Evolutionary conservation across 176 grass and related monocot genomes (phyloP).

Genomic region (Paspalum vaginatum): DNA sequence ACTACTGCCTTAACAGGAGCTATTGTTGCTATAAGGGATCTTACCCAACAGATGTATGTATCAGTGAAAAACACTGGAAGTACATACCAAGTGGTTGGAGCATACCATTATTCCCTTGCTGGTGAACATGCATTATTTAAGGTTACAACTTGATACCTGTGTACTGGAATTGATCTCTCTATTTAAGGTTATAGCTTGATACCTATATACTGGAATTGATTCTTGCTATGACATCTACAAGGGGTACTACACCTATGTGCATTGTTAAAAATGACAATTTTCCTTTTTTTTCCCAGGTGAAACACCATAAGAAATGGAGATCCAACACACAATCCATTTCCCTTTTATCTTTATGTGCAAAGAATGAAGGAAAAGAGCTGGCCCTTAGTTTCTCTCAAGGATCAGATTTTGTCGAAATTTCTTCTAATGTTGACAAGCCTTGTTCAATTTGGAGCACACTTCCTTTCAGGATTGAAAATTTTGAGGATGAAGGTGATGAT

Average conservation of each 20-base stretch:
- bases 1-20: slow-evolving; percentile 61
- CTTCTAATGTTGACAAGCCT: slow-evolving; percentile 53
- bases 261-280: neutral
- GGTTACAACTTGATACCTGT: slow-evolving; percentile 53
- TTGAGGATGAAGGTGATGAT: slow-evolving; percentile 60
- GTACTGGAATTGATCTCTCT: slow-evolving; percentile 18
- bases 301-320: slow-evolving; percentile 68
- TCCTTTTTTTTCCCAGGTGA: slow-evolving; percentile 57
- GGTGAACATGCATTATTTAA: slow-evolving; percentile 74
- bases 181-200: slow-evolving; percentile 41
- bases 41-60: slow-evolving; percentile 81
- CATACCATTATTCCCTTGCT: slow-evolving; percentile 74
- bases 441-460: slow-evolving; percentile 61
- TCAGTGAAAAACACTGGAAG: slow-evolving; percentile 61
- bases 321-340: slow-evolving; percentile 59
- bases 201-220: slow-evolving; percentile 21
- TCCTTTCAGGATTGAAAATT: slow-evolving; percentile 51
- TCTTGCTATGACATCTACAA: slow-evolving; percentile 20
- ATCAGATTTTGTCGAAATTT: slow-evolving; percentile 76
- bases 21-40: slow-evolving; percentile 77
- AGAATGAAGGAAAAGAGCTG: slow-evolving; percentile 61
- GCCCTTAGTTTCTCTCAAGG: slow-evolving; percentile 64
- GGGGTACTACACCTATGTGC: slow-evolving; percentile 1
- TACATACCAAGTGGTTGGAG: slow-evolving; percentile 63
- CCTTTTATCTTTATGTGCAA: slow-evolving; percentile 62